Conservation (phyloP, 768 basidiomycete species). For the Pleurotus cornucopiae region DNA sequence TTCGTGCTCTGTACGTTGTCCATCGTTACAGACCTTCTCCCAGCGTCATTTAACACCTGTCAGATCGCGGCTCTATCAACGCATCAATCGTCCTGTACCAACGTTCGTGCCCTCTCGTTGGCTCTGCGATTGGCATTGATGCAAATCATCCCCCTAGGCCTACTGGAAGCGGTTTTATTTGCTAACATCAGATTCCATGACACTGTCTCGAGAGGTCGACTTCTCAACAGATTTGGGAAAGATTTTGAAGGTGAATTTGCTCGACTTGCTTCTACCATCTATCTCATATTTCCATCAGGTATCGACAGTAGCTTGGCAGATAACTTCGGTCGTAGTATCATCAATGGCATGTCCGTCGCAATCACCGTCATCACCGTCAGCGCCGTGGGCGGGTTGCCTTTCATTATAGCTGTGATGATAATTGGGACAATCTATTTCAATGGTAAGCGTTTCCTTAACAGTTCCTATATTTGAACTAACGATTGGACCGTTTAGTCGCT, state of each 20-base stretch:
- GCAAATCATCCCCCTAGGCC: slow-evolving; percentile 25
- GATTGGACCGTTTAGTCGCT: slow-evolving; percentile 24
- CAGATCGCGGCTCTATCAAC: slow-evolving; percentile 74
- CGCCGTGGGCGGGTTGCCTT: slow-evolving; percentile 73
- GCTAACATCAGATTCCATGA: slow-evolving; percentile 92
- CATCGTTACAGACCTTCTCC: not conserved
- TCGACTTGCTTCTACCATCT: slow-evolving; percentile 4
- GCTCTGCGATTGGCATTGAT: not conserved
- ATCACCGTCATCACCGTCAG: slow-evolving; percentile 76
- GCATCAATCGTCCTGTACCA: slow-evolving; percentile 78
- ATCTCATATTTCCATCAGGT: slow-evolving; percentile 33
- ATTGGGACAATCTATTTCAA: slow-evolving; percentile 68
- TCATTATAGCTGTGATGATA: slow-evolving; percentile 54
- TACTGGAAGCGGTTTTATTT: slow-evolving; percentile 79
- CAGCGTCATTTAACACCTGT: slow-evolving; percentile 8
- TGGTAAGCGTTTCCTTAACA: slow-evolving; percentile 34
- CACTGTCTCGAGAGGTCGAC: slow-evolving; percentile 76
- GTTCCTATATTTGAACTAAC: not conserved
- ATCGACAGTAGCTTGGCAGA: slow-evolving; percentile 83
- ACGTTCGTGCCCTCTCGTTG: slow-evolving; percentile 29
- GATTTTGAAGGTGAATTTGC: slow-evolving; percentile 69
- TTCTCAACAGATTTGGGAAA: slow-evolving; percentile 84
- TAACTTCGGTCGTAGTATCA: slow-evolving; percentile 77
- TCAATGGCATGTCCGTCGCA: slow-evolving; percentile 62
- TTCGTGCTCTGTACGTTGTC: slow-evolving; percentile 63